Conservation (phyloP, 768 basidiomycete species). For the Dictyophora rubrovolvata region DNA sequence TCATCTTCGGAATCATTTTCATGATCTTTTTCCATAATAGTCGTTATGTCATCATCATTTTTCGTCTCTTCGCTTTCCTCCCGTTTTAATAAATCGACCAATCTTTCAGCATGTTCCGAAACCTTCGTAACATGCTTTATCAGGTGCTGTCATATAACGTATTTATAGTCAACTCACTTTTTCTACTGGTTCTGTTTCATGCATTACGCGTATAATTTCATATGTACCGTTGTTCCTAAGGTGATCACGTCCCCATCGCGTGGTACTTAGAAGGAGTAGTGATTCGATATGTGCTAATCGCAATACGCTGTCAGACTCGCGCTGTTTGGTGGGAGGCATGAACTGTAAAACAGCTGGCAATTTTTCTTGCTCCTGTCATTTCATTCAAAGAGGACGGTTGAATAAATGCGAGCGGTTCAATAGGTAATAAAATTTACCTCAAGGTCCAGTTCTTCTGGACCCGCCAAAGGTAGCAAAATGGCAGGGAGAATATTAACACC, state of each 20-base stretch:
- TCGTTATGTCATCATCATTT: slow-evolving; percentile 20
- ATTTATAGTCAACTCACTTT: slow-evolving; percentile 37
- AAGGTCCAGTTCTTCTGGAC: slow-evolving; percentile 89
- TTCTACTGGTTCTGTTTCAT: slow-evolving; percentile 70
- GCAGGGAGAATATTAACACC: slow-evolving; percentile 81
- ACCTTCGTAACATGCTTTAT: slow-evolving; percentile 37
- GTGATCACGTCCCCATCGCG: slow-evolving; percentile 78
- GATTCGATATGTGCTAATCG: slow-evolving; percentile 85
- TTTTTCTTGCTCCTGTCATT: slow-evolving; percentile 70
- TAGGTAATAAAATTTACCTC: slow-evolving; percentile 41
- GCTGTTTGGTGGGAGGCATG: slow-evolving; percentile 70
- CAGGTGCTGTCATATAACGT: background rate
- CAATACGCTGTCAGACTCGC: slow-evolving; percentile 69
- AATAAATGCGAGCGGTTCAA: background rate
- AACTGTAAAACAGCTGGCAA: slow-evolving; percentile 80
- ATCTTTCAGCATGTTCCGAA: slow-evolving; percentile 75
- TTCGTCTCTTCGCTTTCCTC: slow-evolving; percentile 50
- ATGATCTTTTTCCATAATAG: background rate
- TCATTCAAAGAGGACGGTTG: no score
- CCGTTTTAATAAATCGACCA: slow-evolving; percentile 79
- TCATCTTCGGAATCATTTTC: slow-evolving; percentile 39
- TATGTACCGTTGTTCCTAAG: slow-evolving; percentile 77
- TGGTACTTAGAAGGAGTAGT: slow-evolving; percentile 79
- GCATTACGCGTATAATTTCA: slow-evolving; percentile 68
- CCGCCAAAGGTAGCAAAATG: slow-evolving; percentile 83